These are phyloP conservation scores for Turritis glabra DNA, from an alignment of 345 rosid species.

Conservation along the genomic window DNA sequence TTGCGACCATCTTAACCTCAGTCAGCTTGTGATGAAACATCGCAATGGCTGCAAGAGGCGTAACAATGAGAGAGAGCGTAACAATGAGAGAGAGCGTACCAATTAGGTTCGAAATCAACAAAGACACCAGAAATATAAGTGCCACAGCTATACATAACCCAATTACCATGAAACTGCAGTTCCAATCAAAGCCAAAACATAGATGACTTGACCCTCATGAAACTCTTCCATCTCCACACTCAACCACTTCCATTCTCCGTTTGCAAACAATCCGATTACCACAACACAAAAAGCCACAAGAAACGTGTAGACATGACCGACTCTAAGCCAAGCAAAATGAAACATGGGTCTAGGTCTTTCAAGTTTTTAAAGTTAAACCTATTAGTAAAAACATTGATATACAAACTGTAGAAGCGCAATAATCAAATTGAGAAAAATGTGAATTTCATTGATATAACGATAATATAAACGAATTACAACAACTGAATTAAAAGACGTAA, in stretches of 20 bases:
- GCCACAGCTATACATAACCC: conserved; percentile 34
- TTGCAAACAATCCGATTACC: conserved; percentile 37
- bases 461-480: no score
- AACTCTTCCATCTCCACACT: conserved; percentile 42
- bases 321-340: no score
- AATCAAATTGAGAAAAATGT: no score
- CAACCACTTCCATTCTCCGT: conserved; percentile 43
- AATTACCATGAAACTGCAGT: conserved; percentile 44
- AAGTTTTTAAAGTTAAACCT: no score
- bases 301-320: conserved; percentile 48
- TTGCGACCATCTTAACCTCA: conserved; percentile 33
- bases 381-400: no score
- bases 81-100: conserved; percentile 35
- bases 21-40: conserved; percentile 37
- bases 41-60: conserved; percentile 32
- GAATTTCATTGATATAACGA: no score
- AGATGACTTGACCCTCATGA: conserved; percentile 28
- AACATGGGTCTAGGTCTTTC: no score
- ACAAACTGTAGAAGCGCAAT: no score
- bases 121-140: conserved; percentile 41
- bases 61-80: no score
- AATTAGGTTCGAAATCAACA: conserved; percentile 42
- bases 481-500: no score
- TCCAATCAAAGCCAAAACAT: conserved; percentile 40
- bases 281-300: conserved; percentile 38